Conservation (phyloP, 2,329 filamentous ascomycete genomes). For the Arthroderma uncinatum region DNA sequence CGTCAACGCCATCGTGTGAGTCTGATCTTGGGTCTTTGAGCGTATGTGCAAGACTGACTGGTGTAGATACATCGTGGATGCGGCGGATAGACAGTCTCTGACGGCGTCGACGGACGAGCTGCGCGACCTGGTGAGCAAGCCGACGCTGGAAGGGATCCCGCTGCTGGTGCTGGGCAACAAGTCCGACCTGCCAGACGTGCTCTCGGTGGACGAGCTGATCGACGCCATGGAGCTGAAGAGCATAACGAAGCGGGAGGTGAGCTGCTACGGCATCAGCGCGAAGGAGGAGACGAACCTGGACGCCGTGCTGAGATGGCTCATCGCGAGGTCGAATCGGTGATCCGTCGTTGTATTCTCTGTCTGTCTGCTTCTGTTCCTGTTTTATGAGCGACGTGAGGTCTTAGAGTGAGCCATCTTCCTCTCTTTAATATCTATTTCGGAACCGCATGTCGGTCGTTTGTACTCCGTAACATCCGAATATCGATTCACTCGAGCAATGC, state of each 20-base stretch:
- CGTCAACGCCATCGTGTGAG: conserved; percentile 83
- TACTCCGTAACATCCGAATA: no score
- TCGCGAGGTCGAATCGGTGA: conserved; percentile 73
- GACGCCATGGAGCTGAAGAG: conserved; percentile 80
- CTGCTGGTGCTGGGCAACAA: conserved; percentile 94
- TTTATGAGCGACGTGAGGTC: no score
- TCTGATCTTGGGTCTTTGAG: neutral
- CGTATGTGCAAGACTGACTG: neutral
- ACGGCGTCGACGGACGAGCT: conserved; percentile 85
- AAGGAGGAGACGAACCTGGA: conserved; percentile 99
- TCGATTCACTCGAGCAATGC: no score
- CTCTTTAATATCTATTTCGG: neutral
- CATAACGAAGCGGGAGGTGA: conserved; percentile 85
- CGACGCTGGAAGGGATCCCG: conserved; percentile 76
- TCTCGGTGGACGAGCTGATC: conserved; percentile 91
- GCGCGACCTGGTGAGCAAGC: conserved; percentile 75
- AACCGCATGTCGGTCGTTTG: no score
- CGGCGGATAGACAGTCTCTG: conserved; percentile 70
- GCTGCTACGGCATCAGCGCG: conserved; percentile 96
- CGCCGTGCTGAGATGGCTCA: conserved; percentile 90
- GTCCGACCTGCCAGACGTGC: conserved; percentile 80
- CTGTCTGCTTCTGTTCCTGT: neutral
- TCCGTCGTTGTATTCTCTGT: neutral
- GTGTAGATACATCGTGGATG: conserved; percentile 81
- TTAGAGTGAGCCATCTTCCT: no score